Evolutionary conservation across 108 stramenopile species (phyloP).

Genomic region (Poteriospumella lacustris): DNA sequence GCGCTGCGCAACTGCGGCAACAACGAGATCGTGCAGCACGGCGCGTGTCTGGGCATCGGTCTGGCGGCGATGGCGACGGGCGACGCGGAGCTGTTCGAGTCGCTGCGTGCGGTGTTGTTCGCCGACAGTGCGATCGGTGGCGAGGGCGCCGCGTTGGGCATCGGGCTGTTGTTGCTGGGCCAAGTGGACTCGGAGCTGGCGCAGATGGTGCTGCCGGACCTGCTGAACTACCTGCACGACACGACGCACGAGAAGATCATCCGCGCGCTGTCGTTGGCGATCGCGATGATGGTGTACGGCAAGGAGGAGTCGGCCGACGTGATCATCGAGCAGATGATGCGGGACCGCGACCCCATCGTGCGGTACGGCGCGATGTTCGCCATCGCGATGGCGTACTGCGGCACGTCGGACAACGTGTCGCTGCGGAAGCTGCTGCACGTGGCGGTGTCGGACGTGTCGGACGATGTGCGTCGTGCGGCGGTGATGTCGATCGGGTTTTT

Average conservation of each 20-base stretch:
- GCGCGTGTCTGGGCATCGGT: conserved; percentile 95
- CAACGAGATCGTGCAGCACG: conserved; percentile 93
- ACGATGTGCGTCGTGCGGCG: conserved; percentile 96
- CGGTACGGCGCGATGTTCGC: conserved; percentile 96
- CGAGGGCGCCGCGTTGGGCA: conserved; percentile 93
- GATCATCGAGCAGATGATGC: conserved; percentile 82
- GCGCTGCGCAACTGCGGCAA: conserved; percentile 48
- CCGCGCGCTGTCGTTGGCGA: conserved; percentile 86
- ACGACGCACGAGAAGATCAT: conserved; percentile 98
- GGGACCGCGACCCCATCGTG: conserved; percentile 91
- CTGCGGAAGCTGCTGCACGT: conserved; percentile 91
- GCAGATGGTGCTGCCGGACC: conserved; percentile 70
- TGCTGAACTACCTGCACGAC: conserved; percentile 88
- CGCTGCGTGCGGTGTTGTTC: conserved; percentile 83
- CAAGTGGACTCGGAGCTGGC: conserved; percentile 60
- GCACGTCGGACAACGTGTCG: conserved; percentile 91
- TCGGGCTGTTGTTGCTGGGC: conserved; percentile 93
- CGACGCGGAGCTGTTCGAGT: conserved; percentile 70
- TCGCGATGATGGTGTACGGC: conserved; percentile 83
- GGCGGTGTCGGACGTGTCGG: conserved; percentile 93
- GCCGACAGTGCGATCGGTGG: conserved; percentile 94
- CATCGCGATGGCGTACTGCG: conserved; percentile 90
- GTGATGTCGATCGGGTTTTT: conserved; percentile 95
- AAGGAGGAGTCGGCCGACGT: conserved; percentile 95
- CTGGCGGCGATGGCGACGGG: conserved; percentile 87